Evolutionary conservation across 192 early-diverging fungal species (phyloP).

Genomic region (Haplosporangium gracile): DNA sequence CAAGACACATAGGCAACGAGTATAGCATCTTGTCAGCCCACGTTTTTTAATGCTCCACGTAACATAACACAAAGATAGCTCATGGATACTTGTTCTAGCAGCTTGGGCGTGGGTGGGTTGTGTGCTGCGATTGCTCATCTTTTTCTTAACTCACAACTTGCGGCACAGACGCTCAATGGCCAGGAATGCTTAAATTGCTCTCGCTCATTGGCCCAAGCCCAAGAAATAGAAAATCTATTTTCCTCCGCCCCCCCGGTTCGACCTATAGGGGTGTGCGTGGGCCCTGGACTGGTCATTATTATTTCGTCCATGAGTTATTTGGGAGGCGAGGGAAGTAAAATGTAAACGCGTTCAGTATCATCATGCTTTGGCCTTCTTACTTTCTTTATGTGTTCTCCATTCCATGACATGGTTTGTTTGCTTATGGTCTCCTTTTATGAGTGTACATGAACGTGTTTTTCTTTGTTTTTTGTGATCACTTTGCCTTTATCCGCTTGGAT

Average conservation of each 20-base stretch:
- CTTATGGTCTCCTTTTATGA: too few species aligned
- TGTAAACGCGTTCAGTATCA: background rate
- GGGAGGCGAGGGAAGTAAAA: background rate
- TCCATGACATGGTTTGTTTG: background rate
- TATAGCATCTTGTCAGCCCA: background rate
- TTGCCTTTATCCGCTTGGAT: background rate
- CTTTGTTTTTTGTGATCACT: background rate
- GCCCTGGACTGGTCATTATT: background rate
- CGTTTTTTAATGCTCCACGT: background rate
- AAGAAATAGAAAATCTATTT: background rate
- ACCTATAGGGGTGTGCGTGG: background rate
- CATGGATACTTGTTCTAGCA: too few species aligned
- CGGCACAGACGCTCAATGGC: background rate
- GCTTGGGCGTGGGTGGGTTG: conserved; percentile 7
- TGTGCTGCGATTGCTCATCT: conserved; percentile 11
- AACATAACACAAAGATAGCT: too few species aligned
- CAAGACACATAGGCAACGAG: background rate
- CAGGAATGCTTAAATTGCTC: background rate
- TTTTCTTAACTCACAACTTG: background rate
- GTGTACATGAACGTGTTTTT: background rate
- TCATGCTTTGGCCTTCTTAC: background rate
- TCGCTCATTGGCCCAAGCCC: conserved; percentile 2
- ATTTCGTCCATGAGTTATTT: background rate
- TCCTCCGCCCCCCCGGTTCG: background rate
- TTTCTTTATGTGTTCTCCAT: background rate